phyloP scores from a whole-genome alignment of 2,329 filamentous ascomycete species.

The Leptographium lundbergii region DNA sequence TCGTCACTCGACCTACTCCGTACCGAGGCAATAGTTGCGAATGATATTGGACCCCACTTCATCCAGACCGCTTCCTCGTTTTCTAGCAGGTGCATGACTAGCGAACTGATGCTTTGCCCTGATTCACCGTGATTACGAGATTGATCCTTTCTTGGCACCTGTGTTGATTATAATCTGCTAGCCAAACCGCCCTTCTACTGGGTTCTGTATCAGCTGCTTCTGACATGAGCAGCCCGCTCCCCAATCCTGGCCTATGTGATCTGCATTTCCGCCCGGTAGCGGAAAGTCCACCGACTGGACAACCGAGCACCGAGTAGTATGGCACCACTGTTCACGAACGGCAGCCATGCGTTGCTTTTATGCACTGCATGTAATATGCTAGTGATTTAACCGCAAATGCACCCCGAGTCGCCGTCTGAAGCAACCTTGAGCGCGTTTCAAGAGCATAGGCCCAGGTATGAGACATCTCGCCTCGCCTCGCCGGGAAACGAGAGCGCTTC shows the following conservation, averaged over 20 bases:
- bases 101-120: background rate
- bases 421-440: background rate
- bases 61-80: background rate
- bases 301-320: background rate
- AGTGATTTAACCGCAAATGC: background rate
- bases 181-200: background rate
- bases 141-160: background rate
- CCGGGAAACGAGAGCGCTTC: background rate
- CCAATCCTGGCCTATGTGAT: background rate
- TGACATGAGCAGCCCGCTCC: background rate
- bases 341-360: background rate
- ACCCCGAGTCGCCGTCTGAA: background rate
- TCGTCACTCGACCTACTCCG: too few relatives aligned
- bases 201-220: background rate
- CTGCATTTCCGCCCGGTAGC: background rate
- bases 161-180: background rate
- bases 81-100: background rate
- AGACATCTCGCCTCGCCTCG: too few relatives aligned
- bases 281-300: background rate
- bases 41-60: background rate
- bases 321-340: background rate
- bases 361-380: background rate
- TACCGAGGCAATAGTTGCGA: too few relatives aligned
- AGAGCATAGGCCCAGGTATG: too few relatives aligned
- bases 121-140: background rate